Conservation (phyloP, 2,329 filamentous ascomycete species). For the Talaromyces sp. region DNA sequence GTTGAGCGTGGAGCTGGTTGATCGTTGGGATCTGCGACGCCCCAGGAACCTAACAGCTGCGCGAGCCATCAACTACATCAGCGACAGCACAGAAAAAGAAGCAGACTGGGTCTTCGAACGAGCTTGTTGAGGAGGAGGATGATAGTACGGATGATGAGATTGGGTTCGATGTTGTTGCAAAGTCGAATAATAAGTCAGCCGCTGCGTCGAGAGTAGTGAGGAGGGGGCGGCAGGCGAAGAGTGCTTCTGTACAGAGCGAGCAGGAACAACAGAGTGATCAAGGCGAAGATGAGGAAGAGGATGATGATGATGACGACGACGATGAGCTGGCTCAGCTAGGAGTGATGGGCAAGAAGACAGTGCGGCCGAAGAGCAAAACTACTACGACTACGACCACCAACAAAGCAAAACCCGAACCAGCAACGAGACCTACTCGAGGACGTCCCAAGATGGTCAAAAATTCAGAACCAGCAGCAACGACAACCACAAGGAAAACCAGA, state of each 20-base stretch:
- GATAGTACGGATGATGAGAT: conserved; percentile 7
- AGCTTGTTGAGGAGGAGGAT: not conserved
- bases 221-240: conserved; percentile 5
- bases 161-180: not conserved
- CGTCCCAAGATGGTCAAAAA: conserved; percentile 10
- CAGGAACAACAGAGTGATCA: not conserved
- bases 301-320: conserved; percentile 16
- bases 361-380: conserved; percentile 14
- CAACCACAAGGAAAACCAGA: conserved; percentile 14
- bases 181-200: not conserved
- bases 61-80: not conserved
- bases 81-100: conserved; percentile 7
- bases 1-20: too few species aligned
- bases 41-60: too few species aligned
- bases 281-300: conserved; percentile 3
- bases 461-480: conserved; percentile 16
- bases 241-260: not conserved
- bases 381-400: conserved; percentile 9
- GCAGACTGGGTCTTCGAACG: not conserved
- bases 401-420: not conserved
- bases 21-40: too few species aligned
- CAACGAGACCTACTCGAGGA: conserved; percentile 11
- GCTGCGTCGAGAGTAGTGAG: not conserved
- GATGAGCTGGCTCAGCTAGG: conserved; percentile 20
- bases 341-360: conserved; percentile 18